Base-by-base conservation (phyloP, 352 stramenopile genomes). In the Globisporangium sylvaticum region DNA sequence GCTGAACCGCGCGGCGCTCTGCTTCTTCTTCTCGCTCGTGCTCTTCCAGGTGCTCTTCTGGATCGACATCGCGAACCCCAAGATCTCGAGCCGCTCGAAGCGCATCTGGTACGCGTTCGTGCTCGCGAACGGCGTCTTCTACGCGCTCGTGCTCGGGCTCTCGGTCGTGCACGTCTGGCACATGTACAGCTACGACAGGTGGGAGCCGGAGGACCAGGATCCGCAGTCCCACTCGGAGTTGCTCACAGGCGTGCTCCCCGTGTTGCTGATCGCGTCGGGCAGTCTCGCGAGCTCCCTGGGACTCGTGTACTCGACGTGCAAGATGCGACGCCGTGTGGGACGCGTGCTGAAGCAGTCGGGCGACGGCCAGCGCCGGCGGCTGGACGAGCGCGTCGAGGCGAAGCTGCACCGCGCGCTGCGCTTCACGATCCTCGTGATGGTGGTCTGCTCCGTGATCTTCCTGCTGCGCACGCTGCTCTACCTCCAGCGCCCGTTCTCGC, bases 11-110 rank as follows among this genome's bases (percentile, higher is more conserved):
- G 65, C 81, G 22, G 79, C 87, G 42, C 71, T 93, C 22, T 95
- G 87, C 58, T 67, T 93, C 9, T 95, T 95, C 66, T 95, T 95
- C 73, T 91, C 82, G 65, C 83, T 95, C 65, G 82, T 92, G 67
- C 78, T 93, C 37, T 92, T 94, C 75, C 85, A 95, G 60, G 88
- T 91, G 65, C 75, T 95, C 39, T 89, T 92, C 52, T 95, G 87
- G 87, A 75, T 95, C 64, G 87, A 95, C 73, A 92, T 95, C 60
- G 84, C 84, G 58, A 95, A 95, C 69, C 83, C 87, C 9, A 90
- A 90, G 68, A 65, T 89, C 42, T 94, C 85, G 42, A 70, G 69
- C 6, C 81, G 87, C 56, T 95, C 87, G 10, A 77, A 77, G 22
- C 83, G 85, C 42, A 89, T 95, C 65, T 95, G 87, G 87, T 69